A percentile compares a stretch with the other conserved stretches of the same genome.
phyloP scores from a whole-genome alignment of 257 asterid genomes.

The Voacanga thouarsii region DNA sequence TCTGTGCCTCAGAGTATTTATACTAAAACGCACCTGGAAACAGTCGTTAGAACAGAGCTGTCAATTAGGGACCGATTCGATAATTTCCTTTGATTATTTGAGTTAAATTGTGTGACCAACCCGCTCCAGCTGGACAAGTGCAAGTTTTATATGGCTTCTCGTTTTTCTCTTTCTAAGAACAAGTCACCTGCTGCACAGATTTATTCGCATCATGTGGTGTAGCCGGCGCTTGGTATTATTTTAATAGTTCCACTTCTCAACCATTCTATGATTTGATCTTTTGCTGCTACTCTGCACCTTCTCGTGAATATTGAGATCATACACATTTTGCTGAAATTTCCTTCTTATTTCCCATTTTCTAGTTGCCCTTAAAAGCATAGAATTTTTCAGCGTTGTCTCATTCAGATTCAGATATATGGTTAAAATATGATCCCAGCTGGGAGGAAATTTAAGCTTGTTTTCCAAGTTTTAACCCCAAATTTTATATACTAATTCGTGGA shows the following conservation, averaged over 20 bases:
- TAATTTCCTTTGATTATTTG: too few species aligned
- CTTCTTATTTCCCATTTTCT: background rate
- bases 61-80: slow-evolving; percentile 31
- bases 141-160: background rate
- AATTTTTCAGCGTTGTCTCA: background rate
- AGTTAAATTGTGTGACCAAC: too few species aligned
- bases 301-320: background rate
- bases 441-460: background rate
- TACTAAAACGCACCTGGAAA: slow-evolving; percentile 11
- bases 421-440: background rate
- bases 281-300: background rate
- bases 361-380: background rate
- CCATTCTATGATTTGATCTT: background rate
- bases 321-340: background rate
- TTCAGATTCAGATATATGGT: background rate
- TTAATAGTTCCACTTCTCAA: background rate
- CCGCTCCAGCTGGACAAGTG: too few species aligned
- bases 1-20: slow-evolving; percentile 29
- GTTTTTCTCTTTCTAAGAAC: background rate
- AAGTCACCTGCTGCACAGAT: slow-evolving; percentile 4
- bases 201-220: background rate
- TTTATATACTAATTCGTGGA: too few species aligned
- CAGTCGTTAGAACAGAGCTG: slow-evolving; percentile 42
- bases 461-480: too few species aligned
- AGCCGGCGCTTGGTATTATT: background rate